phyloP scores from a whole-genome alignment of 768 basidiomycete genomes.

The Leccinum variicolor region DNA sequence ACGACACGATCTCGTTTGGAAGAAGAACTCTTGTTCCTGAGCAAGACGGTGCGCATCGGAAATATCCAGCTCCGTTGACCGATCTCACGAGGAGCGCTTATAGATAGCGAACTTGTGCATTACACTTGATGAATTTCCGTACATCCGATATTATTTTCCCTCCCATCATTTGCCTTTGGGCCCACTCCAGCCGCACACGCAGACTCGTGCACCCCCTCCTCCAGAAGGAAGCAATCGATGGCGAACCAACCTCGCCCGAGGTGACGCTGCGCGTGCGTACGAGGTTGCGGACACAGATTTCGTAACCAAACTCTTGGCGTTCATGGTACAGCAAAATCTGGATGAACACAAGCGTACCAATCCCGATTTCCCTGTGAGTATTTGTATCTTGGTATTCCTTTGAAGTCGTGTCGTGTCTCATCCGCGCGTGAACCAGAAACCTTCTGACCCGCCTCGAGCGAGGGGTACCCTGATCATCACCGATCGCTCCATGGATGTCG shows the following conservation, averaged over 20 bases:
- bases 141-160: constrained; percentile 90
- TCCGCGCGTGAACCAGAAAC: constrained; percentile 39
- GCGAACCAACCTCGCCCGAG: constrained; percentile 79
- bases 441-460: constrained; percentile 55
- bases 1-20: constrained; percentile 73
- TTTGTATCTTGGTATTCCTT: background rate
- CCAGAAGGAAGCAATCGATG: constrained; percentile 64
- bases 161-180: constrained; percentile 80
- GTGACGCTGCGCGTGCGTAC: constrained; percentile 62
- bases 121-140: constrained; percentile 87
- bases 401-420: background rate
- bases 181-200: constrained; percentile 65
- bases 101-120: constrained; percentile 90
- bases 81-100: constrained; percentile 2
- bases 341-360: constrained; percentile 87
- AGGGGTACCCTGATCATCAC: constrained; percentile 86
- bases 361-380: constrained; percentile 80
- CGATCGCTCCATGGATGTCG: constrained; percentile 93
- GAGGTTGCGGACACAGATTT: constrained; percentile 75
- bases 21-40: constrained; percentile 78
- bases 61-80: background rate
- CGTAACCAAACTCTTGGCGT: constrained; percentile 77
- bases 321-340: constrained; percentile 76
- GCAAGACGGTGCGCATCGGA: constrained; percentile 51
- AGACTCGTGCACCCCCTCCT: constrained; percentile 65